Percentiles rank a stretch among this genome's conserved stretches.
phyloP scores from a whole-genome alignment of 495 filamentous ascomycete species.

The Neurospora sp. region DNA sequence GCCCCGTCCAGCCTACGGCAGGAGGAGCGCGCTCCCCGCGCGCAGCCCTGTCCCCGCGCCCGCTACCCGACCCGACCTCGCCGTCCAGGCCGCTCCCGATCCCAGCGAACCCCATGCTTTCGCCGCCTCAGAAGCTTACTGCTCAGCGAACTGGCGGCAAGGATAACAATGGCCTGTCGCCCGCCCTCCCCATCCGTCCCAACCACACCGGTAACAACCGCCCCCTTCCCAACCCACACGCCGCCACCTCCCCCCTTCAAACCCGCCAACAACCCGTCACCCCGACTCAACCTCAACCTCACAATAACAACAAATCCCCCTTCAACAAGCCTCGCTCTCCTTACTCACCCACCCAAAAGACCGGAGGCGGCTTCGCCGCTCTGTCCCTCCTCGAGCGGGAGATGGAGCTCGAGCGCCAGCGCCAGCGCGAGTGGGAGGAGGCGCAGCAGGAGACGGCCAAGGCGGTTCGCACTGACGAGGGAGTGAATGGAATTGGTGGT shows the following conservation, averaged over 20 bases:
- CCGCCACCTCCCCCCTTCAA: constrained; percentile 32
- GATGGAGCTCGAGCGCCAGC: constrained; percentile 89
- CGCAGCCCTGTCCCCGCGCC: constrained; percentile 16
- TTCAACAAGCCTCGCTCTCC: background rate
- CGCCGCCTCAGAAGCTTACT: constrained; percentile 21
- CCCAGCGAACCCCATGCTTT: constrained; percentile 11
- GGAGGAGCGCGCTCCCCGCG: constrained; percentile 3
- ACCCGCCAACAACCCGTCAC: background rate
- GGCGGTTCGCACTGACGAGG: constrained; percentile 39
- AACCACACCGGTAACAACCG: constrained; percentile 45
- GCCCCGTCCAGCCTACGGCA: background rate
- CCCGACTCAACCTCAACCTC: background rate
- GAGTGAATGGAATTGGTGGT: constrained; percentile 43
- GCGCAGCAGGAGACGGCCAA: constrained; percentile 62
- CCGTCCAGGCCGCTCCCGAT: constrained; percentile 5
- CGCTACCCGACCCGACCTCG: constrained; percentile 34
- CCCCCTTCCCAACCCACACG: constrained; percentile 31
- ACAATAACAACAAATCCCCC: background rate
- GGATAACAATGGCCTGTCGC: background rate
- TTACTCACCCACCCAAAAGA: constrained; percentile 49
- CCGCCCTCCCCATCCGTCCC: background rate
- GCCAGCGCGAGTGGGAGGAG: constrained; percentile 92
- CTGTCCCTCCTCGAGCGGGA: constrained; percentile 86
- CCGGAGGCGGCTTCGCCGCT: constrained; percentile 57
- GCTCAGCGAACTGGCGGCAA: constrained; percentile 24